Conservation (phyloP, 495 filamentous ascomycete species). For the Diplogelasinospora grovesii region DNA sequence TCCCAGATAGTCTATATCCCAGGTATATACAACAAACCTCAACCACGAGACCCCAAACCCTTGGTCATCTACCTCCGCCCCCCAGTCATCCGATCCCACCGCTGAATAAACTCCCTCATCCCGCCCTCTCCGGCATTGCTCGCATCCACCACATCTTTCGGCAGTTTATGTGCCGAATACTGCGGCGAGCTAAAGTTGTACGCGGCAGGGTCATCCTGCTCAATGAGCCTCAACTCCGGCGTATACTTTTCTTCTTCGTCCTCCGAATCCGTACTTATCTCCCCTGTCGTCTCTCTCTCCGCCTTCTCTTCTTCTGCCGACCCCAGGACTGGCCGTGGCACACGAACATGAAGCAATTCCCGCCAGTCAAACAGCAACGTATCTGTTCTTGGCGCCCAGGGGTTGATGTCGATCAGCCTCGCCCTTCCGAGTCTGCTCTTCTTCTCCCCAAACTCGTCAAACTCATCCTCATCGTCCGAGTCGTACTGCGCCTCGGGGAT, state of each 20-base stretch:
- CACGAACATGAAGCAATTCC: conserved; percentile 69
- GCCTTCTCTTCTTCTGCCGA: conserved; percentile 29
- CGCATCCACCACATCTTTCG: conserved; percentile 90
- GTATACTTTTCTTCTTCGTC: conserved; percentile 54
- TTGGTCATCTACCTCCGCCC: conserved; percentile 4
- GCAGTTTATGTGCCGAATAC: conserved; percentile 93
- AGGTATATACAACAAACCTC: too few species aligned
- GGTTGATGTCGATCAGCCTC: conserved; percentile 89
- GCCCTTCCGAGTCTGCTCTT: conserved; percentile 44
- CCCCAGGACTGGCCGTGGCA: conserved; percentile 44
- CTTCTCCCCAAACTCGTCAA: not conserved
- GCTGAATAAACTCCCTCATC: conserved; percentile 77
- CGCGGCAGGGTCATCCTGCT: conserved; percentile 75
- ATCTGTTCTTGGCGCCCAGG: conserved; percentile 89
- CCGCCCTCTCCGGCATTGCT: conserved; percentile 63
- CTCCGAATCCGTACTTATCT: conserved; percentile 32
- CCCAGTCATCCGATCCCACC: conserved; percentile 69
- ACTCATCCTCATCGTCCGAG: conserved; percentile 45
- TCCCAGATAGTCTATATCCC: too few species aligned
- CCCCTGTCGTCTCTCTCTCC: too few species aligned
- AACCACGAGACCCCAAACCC: too few species aligned
- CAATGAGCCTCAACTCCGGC: conserved; percentile 77
- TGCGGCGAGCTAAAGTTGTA: conserved; percentile 78
- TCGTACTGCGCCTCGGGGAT: conserved; percentile 66
- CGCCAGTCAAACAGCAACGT: conserved; percentile 84